phyloP scores from a whole-genome alignment of 2,329 filamentous ascomycete species.

The Colletotrichum karsti region DNA sequence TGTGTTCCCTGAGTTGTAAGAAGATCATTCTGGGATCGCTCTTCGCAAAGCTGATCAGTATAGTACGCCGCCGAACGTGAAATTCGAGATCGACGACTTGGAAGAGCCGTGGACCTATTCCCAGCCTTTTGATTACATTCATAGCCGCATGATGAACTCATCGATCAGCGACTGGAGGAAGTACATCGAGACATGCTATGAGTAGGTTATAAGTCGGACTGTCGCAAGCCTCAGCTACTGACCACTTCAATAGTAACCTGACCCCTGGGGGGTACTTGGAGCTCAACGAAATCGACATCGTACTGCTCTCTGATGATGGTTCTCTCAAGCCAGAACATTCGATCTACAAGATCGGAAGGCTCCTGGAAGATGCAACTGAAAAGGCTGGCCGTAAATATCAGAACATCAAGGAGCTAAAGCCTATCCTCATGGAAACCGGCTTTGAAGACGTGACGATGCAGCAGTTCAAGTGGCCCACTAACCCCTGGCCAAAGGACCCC shows the following conservation, averaged over 20 bases:
- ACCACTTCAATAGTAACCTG: not conserved
- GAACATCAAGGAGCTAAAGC: not conserved
- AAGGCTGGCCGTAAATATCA: not conserved
- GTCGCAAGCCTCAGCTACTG: fast-evolving
- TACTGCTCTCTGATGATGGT: conserved; percentile 24
- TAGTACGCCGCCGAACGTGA: conserved; percentile 50
- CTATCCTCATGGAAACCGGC: not conserved
- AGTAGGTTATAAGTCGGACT: conserved; percentile 27
- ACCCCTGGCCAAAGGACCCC: not conserved
- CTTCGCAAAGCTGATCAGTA: not conserved
- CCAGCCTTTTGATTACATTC: conserved; percentile 19
- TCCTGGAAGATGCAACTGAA: conserved; percentile 23
- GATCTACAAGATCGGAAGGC: conserved; percentile 35
- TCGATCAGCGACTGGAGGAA: not conserved
- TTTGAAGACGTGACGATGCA: not conserved
- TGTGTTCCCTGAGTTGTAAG: conserved; percentile 44
- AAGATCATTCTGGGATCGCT: not conserved
- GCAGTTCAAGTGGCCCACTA: conserved; percentile 6
- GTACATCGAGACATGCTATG: conserved; percentile 37
- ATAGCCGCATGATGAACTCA: not conserved
- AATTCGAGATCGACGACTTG: conserved; percentile 49
- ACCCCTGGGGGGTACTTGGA: conserved; percentile 54
- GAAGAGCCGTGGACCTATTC: conserved; percentile 42
- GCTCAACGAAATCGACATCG: conserved; percentile 49
- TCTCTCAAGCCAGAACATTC: conserved; percentile 35